phyloP scores from a whole-genome alignment of 1,284 basidiomycete genomes.

The Trichosporon ovoides region DNA sequence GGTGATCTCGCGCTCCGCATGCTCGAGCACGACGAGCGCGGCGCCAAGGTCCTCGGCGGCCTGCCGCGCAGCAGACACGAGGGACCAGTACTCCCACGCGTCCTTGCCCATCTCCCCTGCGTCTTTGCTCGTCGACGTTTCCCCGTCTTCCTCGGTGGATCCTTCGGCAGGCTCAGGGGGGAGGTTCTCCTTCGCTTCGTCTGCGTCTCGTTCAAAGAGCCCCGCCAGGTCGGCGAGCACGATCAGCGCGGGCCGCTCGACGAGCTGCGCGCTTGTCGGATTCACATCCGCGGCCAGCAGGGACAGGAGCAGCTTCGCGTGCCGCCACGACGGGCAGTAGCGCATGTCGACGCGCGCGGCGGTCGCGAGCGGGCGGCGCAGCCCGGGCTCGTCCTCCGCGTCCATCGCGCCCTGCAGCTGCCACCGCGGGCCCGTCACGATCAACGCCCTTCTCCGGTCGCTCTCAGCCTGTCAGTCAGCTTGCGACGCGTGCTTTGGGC shows the following conservation, averaged over 20 bases:
- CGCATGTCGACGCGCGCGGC: constrained; percentile 30
- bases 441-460: constrained; percentile 19
- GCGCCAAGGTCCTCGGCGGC: not conserved
- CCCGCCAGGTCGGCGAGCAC: constrained; percentile 33
- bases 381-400: constrained; percentile 35
- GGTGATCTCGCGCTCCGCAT: not conserved
- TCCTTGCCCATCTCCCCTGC: not conserved
- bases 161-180: constrained; percentile 1
- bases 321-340: constrained; percentile 30
- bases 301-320: constrained; percentile 32
- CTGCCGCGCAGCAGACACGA: not conserved
- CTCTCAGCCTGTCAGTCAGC: no score
- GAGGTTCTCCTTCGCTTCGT: constrained; percentile 28
- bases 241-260: constrained; percentile 26
- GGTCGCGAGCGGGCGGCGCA: constrained; percentile 22
- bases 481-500: no score
- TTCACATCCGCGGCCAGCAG: constrained; percentile 17
- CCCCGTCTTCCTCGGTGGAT: not conserved
- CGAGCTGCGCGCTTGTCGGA: not conserved
- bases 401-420: constrained; percentile 25
- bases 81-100: not conserved
- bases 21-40: not conserved
- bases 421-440: constrained; percentile 33
- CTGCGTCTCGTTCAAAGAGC: constrained; percentile 26
- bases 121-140: not conserved